Base-by-base conservation (phyloP, 108 stramenopile genomes). In the Cyclotella kingstonii region DNA sequence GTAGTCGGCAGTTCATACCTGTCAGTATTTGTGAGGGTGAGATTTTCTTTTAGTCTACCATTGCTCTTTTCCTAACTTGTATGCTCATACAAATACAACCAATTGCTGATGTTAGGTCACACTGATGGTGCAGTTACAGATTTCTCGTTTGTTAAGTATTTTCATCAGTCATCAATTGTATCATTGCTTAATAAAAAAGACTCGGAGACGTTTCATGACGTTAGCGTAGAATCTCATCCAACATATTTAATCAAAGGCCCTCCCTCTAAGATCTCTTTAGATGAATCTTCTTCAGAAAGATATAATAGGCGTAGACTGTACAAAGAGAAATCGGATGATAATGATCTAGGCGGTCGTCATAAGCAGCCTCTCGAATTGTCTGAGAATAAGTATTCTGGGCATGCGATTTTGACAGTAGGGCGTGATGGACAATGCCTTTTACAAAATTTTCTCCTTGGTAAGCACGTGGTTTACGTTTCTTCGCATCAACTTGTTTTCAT, bases 341-440 rank as follows among this genome's bases (percentile, higher is more conserved):
- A 4, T 17, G 36, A 17, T 31, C 48, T n/a, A n/a, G n/a, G n/a
- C n/a, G n/a, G n/a, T n/a, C n/a, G n/a, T n/a, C n/a, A n/a, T n/a
- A n/a, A n/a, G n/a, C n/a, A n/a, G n/a, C n/a, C n/a, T n/a, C n/a
- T n/a, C n/a, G n/a, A n/a, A n/a, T n/a, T n/a, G n/a, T n/a, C n/a
- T n/a, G n/a, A n/a, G n/a, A n/a, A n/a, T n/a, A n/a, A n/a, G n/a
- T n/a, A n/a, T 7, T 18, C 23, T 2, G 9, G 9, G 9, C 19
- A 22, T 18, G 18, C 21, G 18, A 79, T 93, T 36, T 44, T 89
- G 12, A 84, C 84, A 27, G 86, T 89, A 1, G 91, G 91, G 14
- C 68, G 85, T 17, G 91, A 93, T 68, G 91, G 91, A 0, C 78
- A 73, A 54, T 87, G 85, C 39, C 72, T 89, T 12, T 29, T 89